Evolutionary conservation across 2,329 filamentous ascomycete genomes (phyloP).

Genomic region (Trichoderma harzianum): DNA sequence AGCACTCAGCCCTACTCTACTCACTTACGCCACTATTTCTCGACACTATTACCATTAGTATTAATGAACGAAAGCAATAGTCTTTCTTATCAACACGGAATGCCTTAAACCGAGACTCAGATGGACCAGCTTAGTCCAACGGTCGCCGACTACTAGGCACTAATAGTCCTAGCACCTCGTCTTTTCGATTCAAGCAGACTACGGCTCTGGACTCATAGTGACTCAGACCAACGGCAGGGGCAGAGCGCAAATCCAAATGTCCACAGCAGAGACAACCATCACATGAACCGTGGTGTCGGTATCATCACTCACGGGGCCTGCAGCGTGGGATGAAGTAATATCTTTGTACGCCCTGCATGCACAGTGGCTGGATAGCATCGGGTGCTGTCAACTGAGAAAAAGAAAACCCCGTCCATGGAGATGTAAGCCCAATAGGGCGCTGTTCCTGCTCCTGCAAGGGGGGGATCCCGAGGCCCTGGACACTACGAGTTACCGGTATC

Average conservation of each 20-base stretch:
- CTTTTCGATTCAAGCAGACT: not conserved
- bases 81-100: not conserved
- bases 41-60: not conserved
- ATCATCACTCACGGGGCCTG: not conserved
- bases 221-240: not conserved
- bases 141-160: not conserved
- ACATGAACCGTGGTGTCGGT: conserved; percentile 3
- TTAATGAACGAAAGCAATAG: not conserved
- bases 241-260: not conserved
- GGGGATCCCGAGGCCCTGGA: not conserved
- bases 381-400: not conserved
- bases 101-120: not conserved
- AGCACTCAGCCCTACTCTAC: conserved; percentile 6
- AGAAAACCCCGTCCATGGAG: not conserved
- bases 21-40: not conserved
- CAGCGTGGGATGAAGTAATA: not conserved
- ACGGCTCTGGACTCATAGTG: not conserved
- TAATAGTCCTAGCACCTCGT: not conserved
- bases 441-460: not conserved
- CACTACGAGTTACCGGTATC: not conserved
- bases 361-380: not conserved
- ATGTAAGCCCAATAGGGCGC: conserved; percentile 10
- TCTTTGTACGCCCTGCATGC: not conserved
- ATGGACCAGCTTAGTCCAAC: not conserved
- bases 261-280: not conserved